Percentiles rank a stretch among this genome's conserved stretches.
phyloP scores from a whole-genome alignment of 371 early-diverging fungal genomes.

The Mortierella sp. region DNA sequence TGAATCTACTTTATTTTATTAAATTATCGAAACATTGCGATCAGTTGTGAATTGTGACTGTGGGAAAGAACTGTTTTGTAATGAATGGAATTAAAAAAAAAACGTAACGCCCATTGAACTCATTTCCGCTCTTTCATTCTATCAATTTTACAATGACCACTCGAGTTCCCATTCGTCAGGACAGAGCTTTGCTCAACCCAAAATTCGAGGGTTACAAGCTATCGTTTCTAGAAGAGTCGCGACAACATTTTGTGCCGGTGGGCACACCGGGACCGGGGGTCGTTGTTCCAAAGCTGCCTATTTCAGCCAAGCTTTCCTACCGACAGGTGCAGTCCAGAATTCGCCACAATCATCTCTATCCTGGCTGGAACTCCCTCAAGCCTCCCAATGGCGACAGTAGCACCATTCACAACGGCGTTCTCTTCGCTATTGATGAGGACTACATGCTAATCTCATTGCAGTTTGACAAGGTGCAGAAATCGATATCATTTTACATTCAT shows the following conservation, averaged over 20 bases:
- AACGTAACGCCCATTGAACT: slow-evolving; percentile 9
- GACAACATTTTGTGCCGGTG: slow-evolving; percentile 45
- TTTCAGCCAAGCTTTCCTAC: slow-evolving; percentile 61
- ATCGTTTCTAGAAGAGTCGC: slow-evolving; percentile 61
- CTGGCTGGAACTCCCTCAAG: slow-evolving; percentile 49
- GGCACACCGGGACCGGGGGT: slow-evolving; percentile 54
- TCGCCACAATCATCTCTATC: slow-evolving; percentile 74
- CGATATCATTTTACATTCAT: neutral
- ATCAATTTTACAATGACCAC: slow-evolving; percentile 23
- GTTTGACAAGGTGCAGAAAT: slow-evolving; percentile 60
- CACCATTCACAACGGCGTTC: slow-evolving; percentile 24
- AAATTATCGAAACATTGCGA: no score
- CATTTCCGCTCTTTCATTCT: neutral
- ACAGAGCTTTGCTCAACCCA: slow-evolving; percentile 65
- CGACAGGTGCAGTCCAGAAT: slow-evolving; percentile 77
- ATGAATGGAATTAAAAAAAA: slow-evolving; percentile 2
- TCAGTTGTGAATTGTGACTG: neutral
- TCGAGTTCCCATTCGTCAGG: slow-evolving; percentile 56
- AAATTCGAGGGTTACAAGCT: slow-evolving; percentile 83
- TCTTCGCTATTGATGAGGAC: slow-evolving; percentile 64
- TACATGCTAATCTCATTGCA: slow-evolving; percentile 58
- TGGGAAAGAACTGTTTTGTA: neutral
- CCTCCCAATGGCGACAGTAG: slow-evolving; percentile 43
- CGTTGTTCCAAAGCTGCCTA: slow-evolving; percentile 57
- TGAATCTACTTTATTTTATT: neutral